These are phyloP conservation scores for Tirmania nivea DNA, from an alignment of 495 filamentous ascomycete species.

Conservation along the genomic window DNA sequence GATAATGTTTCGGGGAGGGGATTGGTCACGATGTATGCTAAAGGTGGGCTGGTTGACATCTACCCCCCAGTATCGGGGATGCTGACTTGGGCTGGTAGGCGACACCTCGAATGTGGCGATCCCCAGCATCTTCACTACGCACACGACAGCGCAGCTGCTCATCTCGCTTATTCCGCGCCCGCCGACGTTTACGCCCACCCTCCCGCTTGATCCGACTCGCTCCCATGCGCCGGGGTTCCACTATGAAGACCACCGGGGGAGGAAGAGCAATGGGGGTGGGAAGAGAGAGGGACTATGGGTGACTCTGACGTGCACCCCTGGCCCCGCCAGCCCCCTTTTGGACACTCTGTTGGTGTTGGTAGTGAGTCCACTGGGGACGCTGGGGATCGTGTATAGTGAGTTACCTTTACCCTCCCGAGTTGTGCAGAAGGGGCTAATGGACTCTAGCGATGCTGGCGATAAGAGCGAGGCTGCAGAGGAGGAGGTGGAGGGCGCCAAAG, in stretches of 20 bases:
- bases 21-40: slow-evolving; percentile 88
- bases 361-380: slow-evolving; percentile 72
- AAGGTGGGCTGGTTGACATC: slow-evolving; percentile 14
- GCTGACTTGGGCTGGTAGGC: neutral
- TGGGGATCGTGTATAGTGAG: slow-evolving; percentile 62
- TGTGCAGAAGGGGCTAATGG: neutral
- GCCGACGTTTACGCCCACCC: neutral
- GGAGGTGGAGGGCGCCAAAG: slow-evolving; percentile 89
- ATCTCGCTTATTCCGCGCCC: slow-evolving; percentile 60
- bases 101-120: neutral
- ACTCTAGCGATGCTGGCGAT: slow-evolving; percentile 48
- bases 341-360: slow-evolving; percentile 87
- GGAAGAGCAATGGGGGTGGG: slow-evolving; percentile 2
- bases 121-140: slow-evolving; percentile 61
- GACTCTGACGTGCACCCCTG: slow-evolving; percentile 71
- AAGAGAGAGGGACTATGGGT: slow-evolving; percentile 79
- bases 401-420: slow-evolving; percentile 4
- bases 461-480: slow-evolving; percentile 68
- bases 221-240: neutral
- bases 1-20: slow-evolving; percentile 37
- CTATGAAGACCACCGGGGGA: neutral
- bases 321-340: slow-evolving; percentile 84
- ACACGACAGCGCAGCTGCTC: slow-evolving; percentile 81
- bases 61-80: neutral
- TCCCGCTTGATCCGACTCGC: neutral